Evolutionary conservation across 805 yeast genomes (phyloP), one percentile per base, ranked within the genome.

Genomic region (Candida patagonica): DNA sequence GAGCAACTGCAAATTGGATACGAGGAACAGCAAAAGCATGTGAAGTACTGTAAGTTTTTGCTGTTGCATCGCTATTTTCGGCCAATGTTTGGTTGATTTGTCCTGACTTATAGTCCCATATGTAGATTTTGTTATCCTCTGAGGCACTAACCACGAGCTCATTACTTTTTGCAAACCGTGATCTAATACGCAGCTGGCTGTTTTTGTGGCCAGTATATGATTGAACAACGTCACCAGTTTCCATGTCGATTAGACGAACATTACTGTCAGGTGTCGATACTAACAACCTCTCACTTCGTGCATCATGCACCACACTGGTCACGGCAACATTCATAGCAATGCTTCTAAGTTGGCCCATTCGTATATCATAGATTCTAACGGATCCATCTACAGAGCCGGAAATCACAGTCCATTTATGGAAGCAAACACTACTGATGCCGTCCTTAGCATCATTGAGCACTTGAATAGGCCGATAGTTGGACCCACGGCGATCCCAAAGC

Each of bases 311-410:
- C 3, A 56, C 42, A 6, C 49, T 42, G 5, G 62, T 56, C 6
- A 59, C 48, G 1, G 62, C 57, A 35, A 46, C 42, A 6, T 57
- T 58, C 25, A 59, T 38, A 7, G 39, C 27, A 34, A 52, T 53
- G 17, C 51, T 41, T 15, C 17, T 29, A 7, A 59, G 39, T 38
- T 45, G 43, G 16, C 61, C 61, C 24, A 32, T 48, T 5, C 64
- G 51, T 5, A 60, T 17, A 37, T 60, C 64, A 36, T 60, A 60
- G 10, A 43, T 40, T 17, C 65, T 43, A 19, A 57, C 30, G 6
- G 21, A 25, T 4, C 65, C 63, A 33, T 60, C 65, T 4, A 54
- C 53, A 4, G 60, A 53, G 31, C 60, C 61, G 10, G 65, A 45
- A 16, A 54, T 30, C 15, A 59, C 46, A 24, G 42, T 39, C 17